A percentile compares a stretch with the other conserved stretches of the same genome.
These are phyloP conservation scores for Dimargaris xerosporica DNA, from an alignment of 192 early-diverging fungal genomes.

Conservation along the genomic window DNA sequence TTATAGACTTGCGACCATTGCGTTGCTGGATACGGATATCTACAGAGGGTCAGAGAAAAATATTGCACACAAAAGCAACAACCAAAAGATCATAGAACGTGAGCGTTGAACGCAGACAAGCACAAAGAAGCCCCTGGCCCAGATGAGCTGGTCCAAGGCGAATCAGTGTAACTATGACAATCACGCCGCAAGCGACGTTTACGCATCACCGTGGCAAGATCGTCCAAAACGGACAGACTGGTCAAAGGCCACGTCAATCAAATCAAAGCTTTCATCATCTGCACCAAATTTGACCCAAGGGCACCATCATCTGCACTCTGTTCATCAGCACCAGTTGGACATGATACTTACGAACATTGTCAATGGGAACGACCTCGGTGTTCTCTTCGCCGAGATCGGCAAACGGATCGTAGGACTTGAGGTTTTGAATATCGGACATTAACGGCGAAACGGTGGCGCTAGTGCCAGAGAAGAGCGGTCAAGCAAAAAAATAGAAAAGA, in stretches of 20 bases:
- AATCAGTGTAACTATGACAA: constrained; percentile 47
- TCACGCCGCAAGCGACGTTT: constrained; percentile 10
- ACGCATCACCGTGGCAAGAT: background rate
- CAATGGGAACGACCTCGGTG: background rate
- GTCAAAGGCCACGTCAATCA: background rate
- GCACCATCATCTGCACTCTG: background rate
- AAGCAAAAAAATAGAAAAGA: too few species aligned
- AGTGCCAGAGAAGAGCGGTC: too few species aligned
- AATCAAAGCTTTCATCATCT: constrained; percentile 5
- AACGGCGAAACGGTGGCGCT: too few species aligned
- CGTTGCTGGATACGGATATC: constrained; percentile 97
- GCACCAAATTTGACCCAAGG: background rate
- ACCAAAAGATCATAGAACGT: background rate
- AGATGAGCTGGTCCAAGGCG: background rate
- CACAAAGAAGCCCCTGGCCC: background rate
- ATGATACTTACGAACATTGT: constrained; percentile 12
- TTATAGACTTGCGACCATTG: constrained; percentile 92
- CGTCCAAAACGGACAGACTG: constrained; percentile 1
- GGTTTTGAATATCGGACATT: constrained; percentile 12
- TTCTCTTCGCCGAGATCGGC: constrained; percentile 10
- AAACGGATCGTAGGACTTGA: constrained; percentile 6
- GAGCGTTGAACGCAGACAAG: background rate
- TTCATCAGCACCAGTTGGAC: background rate
- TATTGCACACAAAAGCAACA: constrained; percentile 8
- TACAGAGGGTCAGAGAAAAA: constrained; percentile 19